phyloP scores from a whole-genome alignment of 352 stramenopile species.

The Pythium monospermum region DNA sequence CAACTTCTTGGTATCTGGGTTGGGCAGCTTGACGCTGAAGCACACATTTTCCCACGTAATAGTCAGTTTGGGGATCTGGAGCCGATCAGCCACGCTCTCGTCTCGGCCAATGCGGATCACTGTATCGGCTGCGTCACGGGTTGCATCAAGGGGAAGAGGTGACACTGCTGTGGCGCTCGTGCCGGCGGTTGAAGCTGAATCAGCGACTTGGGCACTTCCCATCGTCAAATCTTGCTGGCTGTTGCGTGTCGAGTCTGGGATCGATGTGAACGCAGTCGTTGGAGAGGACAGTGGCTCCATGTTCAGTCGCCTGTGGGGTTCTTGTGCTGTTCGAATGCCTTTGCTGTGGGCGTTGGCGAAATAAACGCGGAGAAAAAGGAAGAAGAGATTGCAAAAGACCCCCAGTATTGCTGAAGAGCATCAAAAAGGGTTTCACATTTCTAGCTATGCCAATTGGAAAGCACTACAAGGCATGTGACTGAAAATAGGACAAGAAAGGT shows the following conservation, averaged over 20 bases:
- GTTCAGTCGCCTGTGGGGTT: neutral
- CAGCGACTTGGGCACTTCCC: constrained; percentile 7
- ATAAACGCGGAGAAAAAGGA: too few species aligned
- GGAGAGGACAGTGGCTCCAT: constrained; percentile 20
- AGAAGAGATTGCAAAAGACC: too few species aligned
- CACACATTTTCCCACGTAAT: constrained; percentile 24
- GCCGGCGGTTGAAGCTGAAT: constrained; percentile 10
- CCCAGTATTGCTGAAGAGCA: too few species aligned
- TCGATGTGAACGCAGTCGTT: constrained; percentile 9
- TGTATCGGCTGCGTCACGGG: neutral
- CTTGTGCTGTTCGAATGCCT: too few species aligned
- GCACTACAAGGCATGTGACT: too few species aligned
- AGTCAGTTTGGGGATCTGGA: constrained; percentile 24
- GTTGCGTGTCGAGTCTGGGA: constrained; percentile 18
- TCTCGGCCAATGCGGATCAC: constrained; percentile 7
- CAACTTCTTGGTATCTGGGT: constrained; percentile 20
- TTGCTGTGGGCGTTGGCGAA: too few species aligned
- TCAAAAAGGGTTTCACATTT: too few species aligned
- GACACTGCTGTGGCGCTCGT: constrained; percentile 6
- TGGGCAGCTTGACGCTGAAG: constrained; percentile 26
- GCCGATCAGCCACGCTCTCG: constrained; percentile 5
- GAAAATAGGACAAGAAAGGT: too few species aligned
- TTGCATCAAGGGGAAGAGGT: neutral
- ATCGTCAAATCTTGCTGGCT: neutral
- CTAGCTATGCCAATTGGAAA: too few species aligned